Conservation (phyloP, 179 eudicot genomes). For the Pouteria campechiana region DNA sequence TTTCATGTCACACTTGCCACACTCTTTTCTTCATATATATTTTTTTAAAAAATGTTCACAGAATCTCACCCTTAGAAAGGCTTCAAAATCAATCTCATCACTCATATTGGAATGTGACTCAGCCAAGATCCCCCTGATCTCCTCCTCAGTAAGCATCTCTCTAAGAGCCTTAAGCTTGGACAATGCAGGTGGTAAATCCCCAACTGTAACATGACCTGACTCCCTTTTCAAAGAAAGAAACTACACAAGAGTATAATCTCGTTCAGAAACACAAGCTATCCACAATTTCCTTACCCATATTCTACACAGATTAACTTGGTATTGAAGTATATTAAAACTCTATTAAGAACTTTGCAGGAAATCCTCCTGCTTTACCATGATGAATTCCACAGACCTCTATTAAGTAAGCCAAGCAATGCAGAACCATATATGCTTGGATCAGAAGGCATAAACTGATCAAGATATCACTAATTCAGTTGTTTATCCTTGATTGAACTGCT, state of each 20-base stretch:
- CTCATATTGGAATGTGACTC: constrained; percentile 49
- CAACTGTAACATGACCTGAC: constrained; percentile 37
- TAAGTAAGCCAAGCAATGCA: too few species aligned
- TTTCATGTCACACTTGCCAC: not conserved
- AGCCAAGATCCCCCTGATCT: constrained; percentile 43
- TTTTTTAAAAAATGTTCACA: not conserved
- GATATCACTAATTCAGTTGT: too few species aligned
- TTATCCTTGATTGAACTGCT: too few species aligned
- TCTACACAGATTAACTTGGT: not conserved
- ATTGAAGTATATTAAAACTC: too few species aligned
- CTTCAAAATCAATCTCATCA: constrained; percentile 68
- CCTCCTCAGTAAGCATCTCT: constrained; percentile 42
- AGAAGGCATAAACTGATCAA: too few species aligned
- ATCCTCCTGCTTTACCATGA: too few species aligned
- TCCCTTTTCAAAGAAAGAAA: constrained; percentile 30
- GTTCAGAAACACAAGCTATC: not conserved
- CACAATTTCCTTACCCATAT: not conserved
- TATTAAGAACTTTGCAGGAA: too few species aligned
- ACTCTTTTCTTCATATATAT: not conserved
- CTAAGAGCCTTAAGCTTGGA: constrained; percentile 37
- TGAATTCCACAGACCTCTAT: too few species aligned
- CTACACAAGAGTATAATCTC: constrained; percentile 17
- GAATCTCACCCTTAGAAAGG: constrained; percentile 69
- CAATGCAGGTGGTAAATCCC: constrained; percentile 63
- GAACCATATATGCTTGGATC: too few species aligned